Conservation (phyloP, 768 basidiomycete genomes). For the Russula virescens region DNA sequence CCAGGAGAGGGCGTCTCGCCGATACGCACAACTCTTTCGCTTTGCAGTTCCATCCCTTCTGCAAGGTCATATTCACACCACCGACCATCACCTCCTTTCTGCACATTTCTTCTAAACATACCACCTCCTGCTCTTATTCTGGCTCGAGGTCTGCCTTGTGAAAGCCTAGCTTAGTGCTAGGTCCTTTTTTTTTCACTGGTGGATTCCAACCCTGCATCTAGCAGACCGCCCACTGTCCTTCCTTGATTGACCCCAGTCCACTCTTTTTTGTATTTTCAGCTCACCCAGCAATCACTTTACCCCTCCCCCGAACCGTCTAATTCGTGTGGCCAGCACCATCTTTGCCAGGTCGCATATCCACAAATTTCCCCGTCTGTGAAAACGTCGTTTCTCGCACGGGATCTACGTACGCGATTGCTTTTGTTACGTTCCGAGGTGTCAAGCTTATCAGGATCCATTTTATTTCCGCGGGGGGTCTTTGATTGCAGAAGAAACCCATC, state of each 20-base stretch:
- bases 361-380: neutral
- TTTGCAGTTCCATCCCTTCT: slow-evolving; percentile 36
- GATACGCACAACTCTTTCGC: slow-evolving; percentile 43
- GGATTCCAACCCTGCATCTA: slow-evolving; percentile 18
- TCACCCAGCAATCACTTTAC: slow-evolving; percentile 18
- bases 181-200: slow-evolving; percentile 14
- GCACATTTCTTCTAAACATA: slow-evolving; percentile 10
- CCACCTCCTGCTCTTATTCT: slow-evolving; percentile 24
- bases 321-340: slow-evolving; percentile 9
- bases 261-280: slow-evolving; percentile 16
- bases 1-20: slow-evolving; percentile 15
- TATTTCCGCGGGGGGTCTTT: slow-evolving; percentile 14
- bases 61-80: slow-evolving; percentile 18
- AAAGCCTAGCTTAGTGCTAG: slow-evolving; percentile 22
- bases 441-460: slow-evolving; percentile 5
- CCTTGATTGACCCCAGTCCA: slow-evolving; percentile 24
- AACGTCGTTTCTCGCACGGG: neutral
- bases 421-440: slow-evolving; percentile 8
- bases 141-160: slow-evolving; percentile 23
- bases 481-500: slow-evolving; percentile 9
- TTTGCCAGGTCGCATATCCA: neutral
- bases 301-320: slow-evolving; percentile 2
- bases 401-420: slow-evolving; percentile 7
- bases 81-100: slow-evolving; percentile 5
- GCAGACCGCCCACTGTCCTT: slow-evolving; percentile 25